These are phyloP conservation scores for Yueomyces sp. DNA, from an alignment of 1,139 yeast species.

Conservation along the genomic window DNA sequence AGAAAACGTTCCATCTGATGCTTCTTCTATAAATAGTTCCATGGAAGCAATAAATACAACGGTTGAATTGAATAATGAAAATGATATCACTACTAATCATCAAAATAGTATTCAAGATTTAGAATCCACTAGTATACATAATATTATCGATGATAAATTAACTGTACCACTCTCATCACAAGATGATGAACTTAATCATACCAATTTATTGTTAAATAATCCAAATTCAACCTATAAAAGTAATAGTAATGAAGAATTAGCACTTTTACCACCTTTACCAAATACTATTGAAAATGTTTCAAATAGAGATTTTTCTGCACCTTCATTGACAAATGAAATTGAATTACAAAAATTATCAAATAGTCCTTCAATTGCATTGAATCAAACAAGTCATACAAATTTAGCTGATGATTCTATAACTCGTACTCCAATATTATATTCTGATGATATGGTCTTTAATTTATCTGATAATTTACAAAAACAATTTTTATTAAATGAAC, in stretches of 20 bases:
- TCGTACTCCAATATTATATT: too few species aligned
- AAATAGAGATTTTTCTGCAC: too few species aligned
- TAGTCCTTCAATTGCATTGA: background rate
- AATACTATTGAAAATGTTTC: conserved; percentile 6
- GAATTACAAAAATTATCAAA: background rate
- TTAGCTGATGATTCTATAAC: too few species aligned
- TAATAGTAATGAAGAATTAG: conserved; percentile 11
- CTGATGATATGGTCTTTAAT: too few species aligned
- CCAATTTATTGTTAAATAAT: background rate
- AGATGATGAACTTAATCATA: background rate
- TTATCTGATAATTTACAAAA: too few species aligned
- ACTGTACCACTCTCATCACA: background rate
- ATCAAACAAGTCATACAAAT: too few species aligned
- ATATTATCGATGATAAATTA: too few species aligned
- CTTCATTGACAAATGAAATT: too few species aligned
- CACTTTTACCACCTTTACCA: conserved; percentile 22
- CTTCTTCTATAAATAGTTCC: background rate
- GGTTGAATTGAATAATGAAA: background rate
- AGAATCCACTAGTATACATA: background rate
- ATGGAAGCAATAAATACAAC: background rate
- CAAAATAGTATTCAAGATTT: background rate
- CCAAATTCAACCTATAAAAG: background rate
- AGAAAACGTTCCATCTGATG: background rate
- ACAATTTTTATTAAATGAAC: background rate
- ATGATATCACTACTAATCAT: background rate